Evolutionary conservation across 2,329 filamentous ascomycete genomes (phyloP), one percentile per base, ranked within the genome.

Genomic region (Stemphylium vesicarium): DNA sequence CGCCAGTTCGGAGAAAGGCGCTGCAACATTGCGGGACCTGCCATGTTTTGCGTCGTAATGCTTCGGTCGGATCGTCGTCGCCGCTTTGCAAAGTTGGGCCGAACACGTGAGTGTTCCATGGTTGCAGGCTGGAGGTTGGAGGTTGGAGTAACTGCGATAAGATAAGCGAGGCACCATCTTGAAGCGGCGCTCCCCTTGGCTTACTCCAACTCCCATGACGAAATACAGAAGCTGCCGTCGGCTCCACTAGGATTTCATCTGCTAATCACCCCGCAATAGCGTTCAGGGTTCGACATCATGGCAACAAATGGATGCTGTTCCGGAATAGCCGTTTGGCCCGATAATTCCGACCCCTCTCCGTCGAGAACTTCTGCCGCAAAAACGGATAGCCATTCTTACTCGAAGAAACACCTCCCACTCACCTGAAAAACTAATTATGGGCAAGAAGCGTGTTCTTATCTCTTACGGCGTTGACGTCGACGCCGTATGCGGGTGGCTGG

Each of bases 381-480:
- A 22, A 26, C 15, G 20, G 33, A 43, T 26, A 33, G 31, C 2
- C 15, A 12, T 1, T 29, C 33, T 44, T 38, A 38, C n/a, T 49
- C 29, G 9, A 16, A 20, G 44, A 16, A 32, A 18, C 33, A 26
- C 20, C 13, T 12, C 35, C 36, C 20, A 29, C 16, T 1, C 39
- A 15, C 18, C 26, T 10, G 12, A 44, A 18, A 32, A 32, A 44
- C 39, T n/a, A 7, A 50, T 15, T 43, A 80, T 79, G 76, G 75
- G 68, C 44, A 79, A 79, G 70, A 84, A 84, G 63, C 77, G 82
- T 46, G 80, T 85, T 49, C 79, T 85, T 33, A 78, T 82, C 47
- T 77, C 83, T 51, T 90, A 90, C 60, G 87, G 88, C 9, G 85
- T 91, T n/a, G 88, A 92, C 60, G 87, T 92, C 24, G 88, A 92